These are phyloP conservation scores for Eucalyptus marginata DNA, from an alignment of 345 rosid species.

Conservation along the genomic window DNA sequence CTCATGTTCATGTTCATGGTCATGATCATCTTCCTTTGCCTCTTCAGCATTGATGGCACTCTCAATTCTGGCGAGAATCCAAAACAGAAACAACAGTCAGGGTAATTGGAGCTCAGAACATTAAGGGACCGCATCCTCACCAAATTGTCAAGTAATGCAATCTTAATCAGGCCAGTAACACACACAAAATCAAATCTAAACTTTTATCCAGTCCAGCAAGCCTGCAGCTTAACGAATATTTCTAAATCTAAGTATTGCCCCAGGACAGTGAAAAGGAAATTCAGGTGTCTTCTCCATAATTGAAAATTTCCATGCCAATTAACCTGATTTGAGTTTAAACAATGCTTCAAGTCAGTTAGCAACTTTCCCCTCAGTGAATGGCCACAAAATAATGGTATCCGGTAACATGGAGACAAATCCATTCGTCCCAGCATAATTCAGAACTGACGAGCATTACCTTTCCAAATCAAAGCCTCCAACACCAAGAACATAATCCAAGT, in stretches of 20 bases:
- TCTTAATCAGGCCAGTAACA: neutral
- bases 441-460: slow-evolving; percentile 21
- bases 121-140: neutral
- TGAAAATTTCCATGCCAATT: neutral
- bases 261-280: neutral
- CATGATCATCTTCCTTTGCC: slow-evolving; percentile 36
- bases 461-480: slow-evolving; percentile 97
- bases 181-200: neutral
- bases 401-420: neutral
- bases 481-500: slow-evolving; percentile 95
- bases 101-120: neutral
- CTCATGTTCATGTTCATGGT: slow-evolving; percentile 31
- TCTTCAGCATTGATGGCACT: slow-evolving; percentile 51
- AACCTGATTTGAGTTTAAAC: neutral
- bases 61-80: slow-evolving; percentile 52
- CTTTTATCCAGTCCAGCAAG: neutral
- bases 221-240: neutral
- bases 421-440: neutral
- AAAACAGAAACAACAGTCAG: neutral
- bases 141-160: neutral
- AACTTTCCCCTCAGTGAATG: neutral
- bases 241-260: neutral
- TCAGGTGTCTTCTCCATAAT: neutral
- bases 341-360: neutral
- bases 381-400: neutral